Evolutionary conservation across 768 basidiomycete genomes (phyloP).

Genomic region (Agrocybe praecox): DNA sequence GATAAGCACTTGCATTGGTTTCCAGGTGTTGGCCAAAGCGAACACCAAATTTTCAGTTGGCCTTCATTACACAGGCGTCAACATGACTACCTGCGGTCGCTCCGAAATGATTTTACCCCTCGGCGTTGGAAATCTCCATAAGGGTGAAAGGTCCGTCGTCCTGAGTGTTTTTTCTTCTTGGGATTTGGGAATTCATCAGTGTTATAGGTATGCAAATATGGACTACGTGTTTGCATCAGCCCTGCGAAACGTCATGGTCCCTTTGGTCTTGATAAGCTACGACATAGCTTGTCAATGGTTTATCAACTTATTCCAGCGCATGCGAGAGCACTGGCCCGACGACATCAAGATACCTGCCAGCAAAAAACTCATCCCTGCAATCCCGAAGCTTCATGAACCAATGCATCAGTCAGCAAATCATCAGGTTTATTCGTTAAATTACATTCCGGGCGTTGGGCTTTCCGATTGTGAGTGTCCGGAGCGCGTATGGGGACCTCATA

Average conservation of each 20-base stretch:
- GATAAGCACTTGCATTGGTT: constrained; percentile 15
- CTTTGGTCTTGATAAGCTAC: too few relatives aligned
- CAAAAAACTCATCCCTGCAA: constrained; percentile 9
- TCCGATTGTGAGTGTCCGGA: constrained; percentile 37
- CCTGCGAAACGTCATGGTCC: too few relatives aligned
- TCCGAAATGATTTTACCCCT: too few relatives aligned
- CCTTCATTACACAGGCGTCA: too few relatives aligned
- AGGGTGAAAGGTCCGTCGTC: constrained; percentile 29
- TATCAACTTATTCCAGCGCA: too few relatives aligned
- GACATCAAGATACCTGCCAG: background rate
- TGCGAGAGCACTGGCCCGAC: background rate
- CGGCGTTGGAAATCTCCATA: constrained; percentile 29
- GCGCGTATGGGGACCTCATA: constrained; percentile 39
- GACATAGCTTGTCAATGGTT: too few relatives aligned
- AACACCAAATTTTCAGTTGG: too few relatives aligned
- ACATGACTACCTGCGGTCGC: too few relatives aligned
- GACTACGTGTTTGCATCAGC: too few relatives aligned
- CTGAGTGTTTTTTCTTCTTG: background rate
- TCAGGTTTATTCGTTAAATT: constrained; percentile 35
- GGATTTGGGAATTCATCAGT: background rate
- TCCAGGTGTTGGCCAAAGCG: too few relatives aligned
- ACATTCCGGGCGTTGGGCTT: constrained; percentile 21
- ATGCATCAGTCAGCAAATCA: constrained; percentile 31
- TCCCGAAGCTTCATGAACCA: constrained; percentile 34
- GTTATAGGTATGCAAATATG: constrained; percentile 16